Base-by-base conservation (phyloP, 768 basidiomycete species). In the Termitomyces sp. region DNA sequence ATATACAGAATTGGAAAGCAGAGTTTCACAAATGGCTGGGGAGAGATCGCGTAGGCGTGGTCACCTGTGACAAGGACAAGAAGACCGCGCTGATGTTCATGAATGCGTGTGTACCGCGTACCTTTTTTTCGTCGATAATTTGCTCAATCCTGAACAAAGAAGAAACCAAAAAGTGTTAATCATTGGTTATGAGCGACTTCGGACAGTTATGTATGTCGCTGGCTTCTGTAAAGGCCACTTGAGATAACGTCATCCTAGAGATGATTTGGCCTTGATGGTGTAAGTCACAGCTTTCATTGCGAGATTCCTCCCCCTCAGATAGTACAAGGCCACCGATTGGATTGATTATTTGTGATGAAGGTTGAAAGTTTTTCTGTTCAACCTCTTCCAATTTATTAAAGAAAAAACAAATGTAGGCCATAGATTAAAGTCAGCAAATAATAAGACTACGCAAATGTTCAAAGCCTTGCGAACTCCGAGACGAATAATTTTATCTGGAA, bases 1-100 rank as follows among this genome's bases (percentile, higher is more conserved):
- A 45, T 32, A 28, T 32, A 2, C 16, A 96, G 87, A 98, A 98
- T 68, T 99, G 97, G 97, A 88, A 85, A 68, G 86, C 85, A 43
- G 97, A 99, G 70, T 94, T 99, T 67, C 80, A 88, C 64, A 98
- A 98, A 75, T 99, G 97, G 95, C 85, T 75, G 32, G 87, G 79
- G 14, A 70, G 75, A 58, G 82, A 83, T 69, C 76, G 76, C 54
- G 67, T 76, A 22, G 75, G 80, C 5, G 73, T 82, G 22, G 68
- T 75, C 47, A 72, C 75, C 18, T 79, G 76, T 59, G 76, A 78
- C 65, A 80, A 77, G 59, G 77, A 78, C 53, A 80, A 77, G 54
- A 72, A 74, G 42, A 71, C 68, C 18, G 69, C 92, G 62, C 83
- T 86, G 63, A 81, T 83, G 40, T 98, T 95, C 64, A 76, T 86